Conservation (phyloP, 257 asterid species). For the Henckelia pumila region DNA sequence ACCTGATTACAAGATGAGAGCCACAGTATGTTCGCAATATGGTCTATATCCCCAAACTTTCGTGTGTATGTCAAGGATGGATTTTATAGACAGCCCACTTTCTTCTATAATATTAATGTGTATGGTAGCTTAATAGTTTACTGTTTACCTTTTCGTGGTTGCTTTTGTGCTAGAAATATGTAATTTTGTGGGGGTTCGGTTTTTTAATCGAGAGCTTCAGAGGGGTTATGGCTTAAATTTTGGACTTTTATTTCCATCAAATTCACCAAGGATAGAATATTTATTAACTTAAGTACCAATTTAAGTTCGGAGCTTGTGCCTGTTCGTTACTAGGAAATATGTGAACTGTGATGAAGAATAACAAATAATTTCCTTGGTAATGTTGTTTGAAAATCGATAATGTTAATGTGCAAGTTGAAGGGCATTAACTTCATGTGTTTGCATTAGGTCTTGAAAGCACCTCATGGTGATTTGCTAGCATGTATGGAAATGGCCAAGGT, state of each 20-base stretch:
- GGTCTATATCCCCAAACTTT: not conserved
- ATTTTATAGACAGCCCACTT: no score
- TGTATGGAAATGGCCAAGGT: conserved; percentile 99
- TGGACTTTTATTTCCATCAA: no score
- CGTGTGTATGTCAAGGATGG: not conserved
- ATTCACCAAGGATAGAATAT: no score
- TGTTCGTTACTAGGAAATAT: not conserved
- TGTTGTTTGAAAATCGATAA: not conserved
- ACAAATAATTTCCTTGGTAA: not conserved
- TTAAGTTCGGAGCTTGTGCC: conserved; percentile 1
- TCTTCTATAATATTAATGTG: no score
- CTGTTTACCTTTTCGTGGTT: no score
- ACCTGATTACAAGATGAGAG: conserved; percentile 74
- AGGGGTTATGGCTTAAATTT: no score
- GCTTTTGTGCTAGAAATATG: no score
- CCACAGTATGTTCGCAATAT: conserved; percentile 52
- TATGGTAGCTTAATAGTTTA: no score
- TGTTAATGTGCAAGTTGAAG: not conserved
- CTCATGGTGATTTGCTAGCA: conserved; percentile 73
- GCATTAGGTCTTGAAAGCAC: conserved; percentile 82
- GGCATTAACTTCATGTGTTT: conserved; percentile 24
- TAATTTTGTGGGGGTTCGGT: no score
- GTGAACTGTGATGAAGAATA: not conserved
- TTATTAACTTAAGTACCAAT: not conserved
- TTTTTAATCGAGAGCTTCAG: no score